Evolutionary conservation across 306 rosid genomes (phyloP), one percentile per base, ranked within the genome.

Genomic region (Sicyos edulis): DNA sequence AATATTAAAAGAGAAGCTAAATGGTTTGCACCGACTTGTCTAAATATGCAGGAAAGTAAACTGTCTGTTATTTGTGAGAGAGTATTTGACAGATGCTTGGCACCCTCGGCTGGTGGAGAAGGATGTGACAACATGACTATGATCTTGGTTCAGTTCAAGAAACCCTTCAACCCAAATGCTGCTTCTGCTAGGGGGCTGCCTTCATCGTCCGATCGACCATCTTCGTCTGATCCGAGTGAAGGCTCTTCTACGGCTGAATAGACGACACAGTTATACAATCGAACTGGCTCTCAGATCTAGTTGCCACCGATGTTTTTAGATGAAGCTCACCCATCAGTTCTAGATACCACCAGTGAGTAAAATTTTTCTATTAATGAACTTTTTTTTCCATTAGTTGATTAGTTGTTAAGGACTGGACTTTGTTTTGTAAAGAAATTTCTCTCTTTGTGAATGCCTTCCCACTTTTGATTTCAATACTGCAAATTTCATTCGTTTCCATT

Each of bases 101-200:
- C 99, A 51, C 99, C 97, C 12, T 74, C 92, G 6, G 87, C 95
- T 58, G 96, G 95, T 32, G 89, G 97, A 13, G 89, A 88, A 85
- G 99, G 99, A 45, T 93, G 96, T 60, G 99, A 93, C 81, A 93
- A 93, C 83, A 93, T 88, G 99, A 93, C 96, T 73, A 91, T 93
- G 99, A 88, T 93, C 80, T 82, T 93, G 87, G 82, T 93, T 87
- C 99, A 87, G 86, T 87, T 93, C 72, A 87, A 87, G 80, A 81
- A 76, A 55, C 85, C 85, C 26, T 68, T 51, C 44, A 67, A 34
- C 74, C 62, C 79, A 29, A 53, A 42, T 72, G 70, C 51, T 40
- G 74, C 84, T 73, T 82, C 86, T 56, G 78, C 20, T 22, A 74
- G 16, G 53, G 79, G 75, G 78, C 81, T 72, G 80, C 83, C 92